Evolutionary conservation across 1,284 basidiomycete genomes (phyloP).

Genomic region (Malassezia dermatis): DNA sequence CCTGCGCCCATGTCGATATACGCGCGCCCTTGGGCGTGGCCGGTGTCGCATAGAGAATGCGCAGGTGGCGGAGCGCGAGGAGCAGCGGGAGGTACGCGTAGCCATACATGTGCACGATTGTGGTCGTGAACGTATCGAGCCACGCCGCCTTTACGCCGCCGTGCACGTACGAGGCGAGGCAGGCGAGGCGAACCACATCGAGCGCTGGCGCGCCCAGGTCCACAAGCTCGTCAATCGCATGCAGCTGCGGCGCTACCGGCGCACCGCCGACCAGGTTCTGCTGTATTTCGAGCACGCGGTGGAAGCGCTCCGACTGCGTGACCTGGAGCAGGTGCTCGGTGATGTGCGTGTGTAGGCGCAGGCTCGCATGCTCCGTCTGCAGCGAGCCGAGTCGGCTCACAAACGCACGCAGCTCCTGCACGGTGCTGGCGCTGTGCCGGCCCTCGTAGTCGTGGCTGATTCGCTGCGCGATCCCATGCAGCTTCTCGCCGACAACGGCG

Average conservation of each 20-base stretch:
- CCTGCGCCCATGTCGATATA: slow-evolving; percentile 27
- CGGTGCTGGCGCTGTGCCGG: slow-evolving; percentile 72
- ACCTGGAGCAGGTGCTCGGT: slow-evolving; percentile 79
- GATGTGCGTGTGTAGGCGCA: slow-evolving; percentile 79
- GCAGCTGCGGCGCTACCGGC: slow-evolving; percentile 27
- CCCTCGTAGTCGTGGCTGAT: slow-evolving; percentile 84
- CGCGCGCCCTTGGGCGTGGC: neutral
- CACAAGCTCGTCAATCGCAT: slow-evolving; percentile 37
- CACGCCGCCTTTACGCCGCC: slow-evolving; percentile 79
- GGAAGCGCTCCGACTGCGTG: slow-evolving; percentile 71
- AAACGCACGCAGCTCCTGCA: slow-evolving; percentile 83
- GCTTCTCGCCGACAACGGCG: slow-evolving; percentile 71
- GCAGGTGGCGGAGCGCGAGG: slow-evolving; percentile 64
- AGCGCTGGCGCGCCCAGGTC: slow-evolving; percentile 27
- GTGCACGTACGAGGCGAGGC: slow-evolving; percentile 69
- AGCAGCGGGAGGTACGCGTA: slow-evolving; percentile 78
- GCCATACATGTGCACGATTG: slow-evolving; percentile 88
- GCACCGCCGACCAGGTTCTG: slow-evolving; percentile 74
- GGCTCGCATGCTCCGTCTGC: slow-evolving; percentile 76
- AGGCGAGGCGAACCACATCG: slow-evolving; percentile 60
- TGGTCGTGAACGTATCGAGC: slow-evolving; percentile 78
- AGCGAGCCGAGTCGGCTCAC: slow-evolving; percentile 85
- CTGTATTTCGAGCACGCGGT: slow-evolving; percentile 83
- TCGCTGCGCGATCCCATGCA: slow-evolving; percentile 70
- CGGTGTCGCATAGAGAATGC: slow-evolving; percentile 52